Evolutionary conservation across 148 eudicot genomes (phyloP), one percentile per base, ranked within the genome.

Genomic region (Nyssa sinensis): DNA sequence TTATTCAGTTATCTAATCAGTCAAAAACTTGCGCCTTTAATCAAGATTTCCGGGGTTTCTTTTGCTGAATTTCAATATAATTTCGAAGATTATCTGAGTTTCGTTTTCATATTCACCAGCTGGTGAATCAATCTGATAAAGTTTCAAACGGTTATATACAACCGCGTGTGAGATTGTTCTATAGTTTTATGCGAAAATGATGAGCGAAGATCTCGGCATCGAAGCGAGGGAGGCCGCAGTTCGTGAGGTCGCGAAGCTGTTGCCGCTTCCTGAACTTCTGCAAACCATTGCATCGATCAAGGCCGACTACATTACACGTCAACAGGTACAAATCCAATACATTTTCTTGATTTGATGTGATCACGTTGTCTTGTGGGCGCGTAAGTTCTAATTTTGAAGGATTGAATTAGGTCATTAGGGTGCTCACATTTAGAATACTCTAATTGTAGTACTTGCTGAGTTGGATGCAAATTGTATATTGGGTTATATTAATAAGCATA

Each of bases 141-240:
- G n/a, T n/a, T n/a, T n/a, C n/a, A n/a, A 44, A 44, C 51, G 17
- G 16, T 44, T 44, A 44, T 6, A 41, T n/a, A n/a, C n/a, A 44
- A 11, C 2, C 23, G 23, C 39, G 73, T 32, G 73, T n/a, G n/a
- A 35, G 51, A 58, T 71, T 30, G 8, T 31, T 25, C 24, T 7
- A 71, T 41, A 37, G 16, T 30, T 58, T 29, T 7, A n/a, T n/a
- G 63, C 27, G 31, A 80, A 74, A 47, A 89, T 89, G 90, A 92
- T 88, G 92, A 96, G 78, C 31, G 98, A 94, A 74, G 98, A 94
- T 86, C 92, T 94, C 12, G 98, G 89, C 21, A 87, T 94, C 35
- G 97, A 92, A 61, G 98, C 97, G 7, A 89, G 85, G 76, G 97
- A 94, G 81, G 90, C 93, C 0, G 89, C 97, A 7, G 98, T 94